Evolutionary conservation across 495 filamentous ascomycete genomes (phyloP).

Genomic region (Aspergillus baeticus): DNA sequence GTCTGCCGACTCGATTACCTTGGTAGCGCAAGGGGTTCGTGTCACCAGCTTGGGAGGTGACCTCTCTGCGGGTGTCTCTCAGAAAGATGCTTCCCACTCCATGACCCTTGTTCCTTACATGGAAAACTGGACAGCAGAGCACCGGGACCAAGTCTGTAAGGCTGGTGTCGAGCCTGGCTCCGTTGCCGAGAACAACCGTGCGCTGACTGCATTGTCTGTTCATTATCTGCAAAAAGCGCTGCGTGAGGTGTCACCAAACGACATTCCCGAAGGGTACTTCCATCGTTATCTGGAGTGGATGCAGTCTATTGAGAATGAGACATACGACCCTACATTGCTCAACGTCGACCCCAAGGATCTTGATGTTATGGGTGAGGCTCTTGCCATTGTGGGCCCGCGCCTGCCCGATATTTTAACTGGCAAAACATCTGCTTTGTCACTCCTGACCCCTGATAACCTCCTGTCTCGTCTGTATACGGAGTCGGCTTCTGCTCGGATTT

Average conservation of each 20-base stretch:
- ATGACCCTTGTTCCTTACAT: conserved; percentile 6
- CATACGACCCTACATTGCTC: conserved; percentile 3
- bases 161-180: not conserved
- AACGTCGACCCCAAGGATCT: not conserved
- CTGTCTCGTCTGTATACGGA: conserved; percentile 7
- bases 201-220: not conserved
- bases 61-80: not conserved
- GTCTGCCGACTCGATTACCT: not conserved
- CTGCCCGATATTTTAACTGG: conserved; percentile 4
- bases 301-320: not conserved
- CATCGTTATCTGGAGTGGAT: conserved; percentile 9
- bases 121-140: conserved; percentile 5
- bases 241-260: not conserved
- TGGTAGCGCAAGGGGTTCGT: conserved; percentile 10
- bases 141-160: conserved; percentile 6
- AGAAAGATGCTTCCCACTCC: conserved; percentile 6
- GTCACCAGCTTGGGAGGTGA: conserved; percentile 10
- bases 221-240: not conserved
- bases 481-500: conserved; percentile 1
- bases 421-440: conserved; percentile 3
- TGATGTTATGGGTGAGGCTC: conserved; percentile 3
- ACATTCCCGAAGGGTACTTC: conserved; percentile 2
- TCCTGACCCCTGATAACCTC: conserved; percentile 4
- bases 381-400: conserved; percentile 2
- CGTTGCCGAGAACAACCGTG: not conserved